Evolutionary conservation across 768 basidiomycete genomes (phyloP).

Genomic region (Suillus luteus): DNA sequence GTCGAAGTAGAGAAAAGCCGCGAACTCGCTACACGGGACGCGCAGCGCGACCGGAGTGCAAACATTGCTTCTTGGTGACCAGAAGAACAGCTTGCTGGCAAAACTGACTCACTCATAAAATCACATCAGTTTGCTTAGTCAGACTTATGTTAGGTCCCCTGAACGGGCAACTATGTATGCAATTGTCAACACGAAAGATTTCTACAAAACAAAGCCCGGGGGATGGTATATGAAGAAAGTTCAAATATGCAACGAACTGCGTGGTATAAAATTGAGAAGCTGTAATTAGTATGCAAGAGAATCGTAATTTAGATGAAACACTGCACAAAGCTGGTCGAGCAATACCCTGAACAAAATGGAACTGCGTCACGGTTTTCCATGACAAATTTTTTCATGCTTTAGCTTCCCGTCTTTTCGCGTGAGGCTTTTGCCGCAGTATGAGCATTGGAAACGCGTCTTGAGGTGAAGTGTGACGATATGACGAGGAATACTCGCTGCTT

Average conservation of each 20-base stretch:
- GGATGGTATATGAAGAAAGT: not conserved
- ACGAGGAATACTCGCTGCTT: slow-evolving; percentile 2
- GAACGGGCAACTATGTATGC: not conserved
- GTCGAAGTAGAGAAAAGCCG: slow-evolving; percentile 28
- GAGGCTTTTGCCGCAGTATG: slow-evolving; percentile 2
- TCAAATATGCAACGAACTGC: not conserved
- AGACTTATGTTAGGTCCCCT: not conserved
- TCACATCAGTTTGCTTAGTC: not conserved
- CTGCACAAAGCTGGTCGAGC: not conserved
- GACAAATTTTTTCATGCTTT: slow-evolving; percentile 2
- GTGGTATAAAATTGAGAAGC: not conserved
- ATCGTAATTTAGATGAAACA: not conserved
- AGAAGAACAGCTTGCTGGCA: not conserved
- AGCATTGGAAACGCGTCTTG: not conserved
- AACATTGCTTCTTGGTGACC: slow-evolving; percentile 9
- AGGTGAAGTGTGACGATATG: slow-evolving; percentile 1
- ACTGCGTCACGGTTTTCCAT: not conserved
- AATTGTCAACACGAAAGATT: not conserved
- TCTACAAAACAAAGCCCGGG: not conserved
- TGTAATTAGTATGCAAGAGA: slow-evolving; percentile 3
- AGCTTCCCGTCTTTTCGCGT: slow-evolving; percentile 3
- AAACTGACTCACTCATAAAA: not conserved
- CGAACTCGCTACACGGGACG: slow-evolving; percentile 16
- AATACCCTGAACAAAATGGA: not conserved
- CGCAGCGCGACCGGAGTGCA: slow-evolving; percentile 24